Base-by-base conservation (phyloP, 139 green algal species). In the Tetradesmus obliquus region DNA sequence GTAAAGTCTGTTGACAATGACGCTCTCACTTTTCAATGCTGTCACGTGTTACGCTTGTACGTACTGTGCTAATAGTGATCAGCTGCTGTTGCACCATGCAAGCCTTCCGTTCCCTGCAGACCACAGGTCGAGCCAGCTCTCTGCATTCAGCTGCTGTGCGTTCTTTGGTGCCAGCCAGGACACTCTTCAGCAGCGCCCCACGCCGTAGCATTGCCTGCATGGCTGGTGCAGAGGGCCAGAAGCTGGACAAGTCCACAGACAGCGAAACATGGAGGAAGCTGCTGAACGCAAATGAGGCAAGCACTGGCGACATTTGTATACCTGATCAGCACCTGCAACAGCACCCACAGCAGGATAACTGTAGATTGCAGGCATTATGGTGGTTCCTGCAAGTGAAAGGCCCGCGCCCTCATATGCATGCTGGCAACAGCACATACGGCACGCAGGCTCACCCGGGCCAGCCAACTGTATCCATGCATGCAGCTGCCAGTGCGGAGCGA, bases 161-260 rank as follows among this genome's bases (percentile, higher is more conserved):
- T 13, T n/a, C 66, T 19, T 24, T 10, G 12, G 66, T 24, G 5
- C 66, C 66, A 76, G 66, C 17, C 66, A 76, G 66, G 12, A 76
- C 66, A 3, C 66, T 19, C 17, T 76, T 76, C 15, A 76, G 66
- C 66, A 76, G 66, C 66, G 17, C n/a, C 3, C 66, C 66, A 7
- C 66, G 66, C 51, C 80, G 51, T 10, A 85, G 17, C 45, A 85
- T 58, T 58, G 80, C 51, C 24, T 88, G 83, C 24, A 88, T 88
- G 83, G 83, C 83, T 72, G 82, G 66, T 54, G 54, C 83, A 88
- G 83, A 79, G 17, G n/a, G n/a, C 5, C n/a, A 86, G n/a, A 57
- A 84, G 51, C 87, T 91, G 45, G 87, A 91, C 54, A 91, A 91
- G 87, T 66, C 24, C 80, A 92, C 88, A 12, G 9, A 57, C 32